Evolutionary conservation across 345 rosid species (phyloP), one percentile per base, ranked within the genome.

Genomic region (Ailanthus altissimus): DNA sequence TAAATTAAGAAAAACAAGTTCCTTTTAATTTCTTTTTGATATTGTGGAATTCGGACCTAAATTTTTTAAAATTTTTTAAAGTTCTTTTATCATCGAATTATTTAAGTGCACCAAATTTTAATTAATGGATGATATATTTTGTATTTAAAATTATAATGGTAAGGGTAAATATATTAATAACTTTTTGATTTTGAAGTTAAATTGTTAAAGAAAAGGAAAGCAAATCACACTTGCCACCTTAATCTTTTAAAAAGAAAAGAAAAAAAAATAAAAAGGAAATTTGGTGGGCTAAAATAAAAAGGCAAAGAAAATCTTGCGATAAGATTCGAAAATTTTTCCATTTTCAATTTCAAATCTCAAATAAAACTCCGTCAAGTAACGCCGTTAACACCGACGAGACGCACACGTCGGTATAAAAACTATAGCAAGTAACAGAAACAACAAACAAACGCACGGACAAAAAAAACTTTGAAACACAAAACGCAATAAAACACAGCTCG

Each of bases 351-450:
- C 36, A 70, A 84, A 70, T 62, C 67, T 59, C 36, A 25, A 62
- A 60, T 15, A 42, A 32, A 32, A 72, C 85, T 75, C 76, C 83
- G 91, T 92, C 56, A 83, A 75, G 61, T 82, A 82, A 86, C 94
- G 77, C 76, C 88, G 92, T 84, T 72, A 82, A 81, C 91, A 86
- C 90, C 90, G 91, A 90, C 93, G 91, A 69, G 67, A 20, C 59
- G 43, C 77, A 59, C 20, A 6, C 54, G 28, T 73, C 64, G 51
- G 68, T 80, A 82, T 77, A 49, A 70, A 81, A 68, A 21, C 75
- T 57, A 74, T 38, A 78, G 75, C 58, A 54, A 82, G 78, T 58
- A 76, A 86, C 81, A 82, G 82, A 68, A 79, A 45, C 81, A 65
- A 76, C 89, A 74, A 65, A 75, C 89, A 57, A 58, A 50, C 45